Percentiles rank a stretch among this genome's conserved stretches.
Conservation (phyloP, 495 filamentous ascomycete genomes). For the Astrothelium macrocarpum region DNA sequence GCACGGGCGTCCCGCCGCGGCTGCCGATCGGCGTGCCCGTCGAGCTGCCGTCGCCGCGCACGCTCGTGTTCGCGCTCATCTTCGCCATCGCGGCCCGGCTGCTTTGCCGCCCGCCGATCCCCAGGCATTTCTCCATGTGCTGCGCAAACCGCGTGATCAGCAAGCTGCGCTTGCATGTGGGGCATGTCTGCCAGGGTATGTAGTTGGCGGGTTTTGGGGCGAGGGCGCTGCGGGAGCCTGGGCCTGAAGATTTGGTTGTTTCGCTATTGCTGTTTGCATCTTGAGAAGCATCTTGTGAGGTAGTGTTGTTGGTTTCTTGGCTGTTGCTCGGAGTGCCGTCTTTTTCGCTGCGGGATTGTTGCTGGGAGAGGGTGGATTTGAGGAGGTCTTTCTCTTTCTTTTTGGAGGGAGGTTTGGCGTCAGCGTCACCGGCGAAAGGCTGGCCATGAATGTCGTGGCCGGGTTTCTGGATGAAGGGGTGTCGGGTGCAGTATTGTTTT, state of each 20-base stretch:
- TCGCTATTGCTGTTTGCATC: constrained; percentile 26
- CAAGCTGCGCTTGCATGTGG: constrained; percentile 51
- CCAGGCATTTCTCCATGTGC: constrained; percentile 74
- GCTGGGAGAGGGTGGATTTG: constrained; percentile 13
- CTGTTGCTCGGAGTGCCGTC: constrained; percentile 28
- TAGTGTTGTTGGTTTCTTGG: constrained; percentile 17
- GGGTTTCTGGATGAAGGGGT: constrained; percentile 60
- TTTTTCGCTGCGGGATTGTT: constrained; percentile 22
- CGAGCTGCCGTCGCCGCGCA: constrained; percentile 11
- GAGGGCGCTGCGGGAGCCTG: not conserved
- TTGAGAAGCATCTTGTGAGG: constrained; percentile 11
- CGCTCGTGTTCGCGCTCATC: constrained; percentile 30
- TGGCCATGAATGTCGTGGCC: constrained; percentile 80
- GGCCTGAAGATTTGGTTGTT: constrained; percentile 26
- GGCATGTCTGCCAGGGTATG: constrained; percentile 64
- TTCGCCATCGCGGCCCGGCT: constrained; percentile 40
- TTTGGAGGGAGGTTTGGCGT: constrained; percentile 46
- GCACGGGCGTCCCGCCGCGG: constrained; percentile 49
- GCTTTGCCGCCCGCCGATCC: constrained; percentile 59
- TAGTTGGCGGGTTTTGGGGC: constrained; percentile 48
- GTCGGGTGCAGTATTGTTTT: constrained; percentile 60
- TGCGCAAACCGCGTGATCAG: constrained; percentile 55
- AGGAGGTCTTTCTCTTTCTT: constrained; percentile 34
- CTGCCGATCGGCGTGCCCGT: constrained; percentile 44
- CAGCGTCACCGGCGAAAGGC: constrained; percentile 53